Base-by-base conservation (phyloP, 2,329 filamentous ascomycete species). In the Neofusicoccum kwambonambiense region DNA sequence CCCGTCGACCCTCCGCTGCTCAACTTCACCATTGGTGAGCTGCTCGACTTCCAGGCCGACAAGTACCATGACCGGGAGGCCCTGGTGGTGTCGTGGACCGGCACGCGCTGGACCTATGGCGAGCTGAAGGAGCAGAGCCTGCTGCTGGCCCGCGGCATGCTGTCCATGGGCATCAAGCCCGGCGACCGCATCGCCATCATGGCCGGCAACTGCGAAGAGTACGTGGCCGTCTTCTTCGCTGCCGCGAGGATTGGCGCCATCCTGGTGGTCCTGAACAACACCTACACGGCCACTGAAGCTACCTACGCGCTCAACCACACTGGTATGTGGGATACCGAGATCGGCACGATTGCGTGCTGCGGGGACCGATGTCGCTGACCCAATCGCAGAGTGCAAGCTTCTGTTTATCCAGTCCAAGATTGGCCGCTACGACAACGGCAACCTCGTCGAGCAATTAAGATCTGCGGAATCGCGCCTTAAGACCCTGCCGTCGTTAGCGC, bases 221-320 rank as follows among this genome's bases (percentile, higher is more conserved):
- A 90, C 35, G 77, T 78, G 51, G 84, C 89, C 2, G 83, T 92
- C 15, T 91, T 92, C 80, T 92, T 92, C 69, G 89, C 89, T 3
- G 88, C 87, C 11, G 87, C 88, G 45, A 72, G 77, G 52, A 69
- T 81, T 12, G 79, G 79, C 2, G 77, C 78, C 1, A 76, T 81
- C 41, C 80, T 93, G 61, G 90, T 93, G 34, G 91, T 93, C 50
- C 80, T 93, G 69, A 93, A 93, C 79, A 93, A 92, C 77, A 93
- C 90, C 0, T 93, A 93, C 74, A 93, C 90, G 1, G 83, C 88
- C 2, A 86, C 84, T 1, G 90, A 93, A 77, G 87, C 89, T 54
- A 83, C 87, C 73, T 89, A 90, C 75, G 90, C 89, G 9, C 76
- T 93, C 34, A 83, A 84, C 63, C 91, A 92, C 72, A 87, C 89